These are phyloP conservation scores for Amylocarpus encephaloides DNA, from an alignment of 2,329 filamentous ascomycete genomes.

Conservation along the genomic window DNA sequence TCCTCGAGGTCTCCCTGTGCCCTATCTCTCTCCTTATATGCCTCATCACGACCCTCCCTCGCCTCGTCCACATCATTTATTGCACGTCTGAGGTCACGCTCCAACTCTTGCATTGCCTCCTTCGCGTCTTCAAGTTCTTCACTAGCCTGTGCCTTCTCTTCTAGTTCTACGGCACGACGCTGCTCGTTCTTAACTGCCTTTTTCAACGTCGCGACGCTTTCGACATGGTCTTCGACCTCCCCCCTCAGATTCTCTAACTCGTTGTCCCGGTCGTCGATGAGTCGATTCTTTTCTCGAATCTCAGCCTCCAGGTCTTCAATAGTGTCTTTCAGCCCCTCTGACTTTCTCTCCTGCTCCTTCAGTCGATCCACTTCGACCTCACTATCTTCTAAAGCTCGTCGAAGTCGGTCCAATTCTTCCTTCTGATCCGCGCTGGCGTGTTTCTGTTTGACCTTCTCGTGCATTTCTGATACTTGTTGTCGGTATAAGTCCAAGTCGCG, in stretches of 20 bases:
- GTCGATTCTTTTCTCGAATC: constrained; percentile 66
- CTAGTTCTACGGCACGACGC: constrained; percentile 46
- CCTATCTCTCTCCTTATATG: constrained; percentile 47
- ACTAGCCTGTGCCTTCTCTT: constrained; percentile 47
- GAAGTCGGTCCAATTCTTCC: constrained; percentile 52
- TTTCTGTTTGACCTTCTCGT: constrained; percentile 72
- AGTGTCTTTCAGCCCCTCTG: constrained; percentile 65
- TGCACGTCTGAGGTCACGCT: constrained; percentile 47
- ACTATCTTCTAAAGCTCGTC: constrained; percentile 49
- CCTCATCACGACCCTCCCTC: constrained; percentile 48
- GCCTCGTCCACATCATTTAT: constrained; percentile 50
- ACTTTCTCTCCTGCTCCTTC: constrained; percentile 49
- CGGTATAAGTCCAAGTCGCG: constrained; percentile 79
- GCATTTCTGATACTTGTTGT: constrained; percentile 73
- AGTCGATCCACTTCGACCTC: constrained; percentile 45
- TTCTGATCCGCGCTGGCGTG: constrained; percentile 66
- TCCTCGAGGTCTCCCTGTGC: constrained; percentile 56
- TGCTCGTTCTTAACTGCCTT: constrained; percentile 53
- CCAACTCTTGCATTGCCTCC: constrained; percentile 53
- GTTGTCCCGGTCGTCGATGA: constrained; percentile 68
- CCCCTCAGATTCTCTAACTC: constrained; percentile 62
- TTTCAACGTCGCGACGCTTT: constrained; percentile 48
- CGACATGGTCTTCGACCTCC: constrained; percentile 45
- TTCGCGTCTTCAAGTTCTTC: constrained; percentile 50
- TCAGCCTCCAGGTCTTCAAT: constrained; percentile 71